These are phyloP conservation scores for Conticribra guillardii DNA, from an alignment of 108 stramenopile species.

Conservation along the genomic window DNA sequence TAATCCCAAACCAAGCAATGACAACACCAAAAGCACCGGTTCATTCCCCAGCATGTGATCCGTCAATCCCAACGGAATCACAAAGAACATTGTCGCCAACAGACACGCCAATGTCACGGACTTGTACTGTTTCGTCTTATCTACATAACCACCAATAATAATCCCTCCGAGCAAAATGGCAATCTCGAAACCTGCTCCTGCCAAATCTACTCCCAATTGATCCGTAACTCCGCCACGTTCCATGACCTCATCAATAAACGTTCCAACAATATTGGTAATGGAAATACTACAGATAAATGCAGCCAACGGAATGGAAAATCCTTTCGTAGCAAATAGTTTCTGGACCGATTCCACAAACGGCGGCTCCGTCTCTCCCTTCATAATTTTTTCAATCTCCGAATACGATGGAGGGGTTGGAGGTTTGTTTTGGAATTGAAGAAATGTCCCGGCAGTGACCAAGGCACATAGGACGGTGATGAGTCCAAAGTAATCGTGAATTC, in stretches of 20 bases:
- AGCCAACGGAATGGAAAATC: constrained; percentile 71
- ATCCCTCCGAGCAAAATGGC: constrained; percentile 88
- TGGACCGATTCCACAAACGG: constrained; percentile 81
- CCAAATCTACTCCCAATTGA: constrained; percentile 79
- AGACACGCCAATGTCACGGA: constrained; percentile 80
- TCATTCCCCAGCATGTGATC: constrained; percentile 59
- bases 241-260: constrained; percentile 93
- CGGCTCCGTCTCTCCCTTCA: constrained; percentile 70
- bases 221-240: constrained; percentile 78
- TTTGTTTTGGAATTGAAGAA: constrained; percentile 44
- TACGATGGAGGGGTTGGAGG: constrained; percentile 47
- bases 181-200: constrained; percentile 89
- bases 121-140: constrained; percentile 87
- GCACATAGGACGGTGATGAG: constrained; percentile 42
- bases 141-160: constrained; percentile 85
- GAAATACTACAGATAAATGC: constrained; percentile 84
- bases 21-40: constrained; percentile 45
- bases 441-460: constrained; percentile 34
- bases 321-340: constrained; percentile 68
- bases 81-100: constrained; percentile 56
- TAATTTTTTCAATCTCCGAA: constrained; percentile 54
- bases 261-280: constrained; percentile 87
- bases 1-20: constrained; percentile 55
- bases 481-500: constrained; percentile 55
- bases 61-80: constrained; percentile 59